Evolutionary conservation across 768 basidiomycete genomes (phyloP).

Genomic region (Aureoboletus auriporus): DNA sequence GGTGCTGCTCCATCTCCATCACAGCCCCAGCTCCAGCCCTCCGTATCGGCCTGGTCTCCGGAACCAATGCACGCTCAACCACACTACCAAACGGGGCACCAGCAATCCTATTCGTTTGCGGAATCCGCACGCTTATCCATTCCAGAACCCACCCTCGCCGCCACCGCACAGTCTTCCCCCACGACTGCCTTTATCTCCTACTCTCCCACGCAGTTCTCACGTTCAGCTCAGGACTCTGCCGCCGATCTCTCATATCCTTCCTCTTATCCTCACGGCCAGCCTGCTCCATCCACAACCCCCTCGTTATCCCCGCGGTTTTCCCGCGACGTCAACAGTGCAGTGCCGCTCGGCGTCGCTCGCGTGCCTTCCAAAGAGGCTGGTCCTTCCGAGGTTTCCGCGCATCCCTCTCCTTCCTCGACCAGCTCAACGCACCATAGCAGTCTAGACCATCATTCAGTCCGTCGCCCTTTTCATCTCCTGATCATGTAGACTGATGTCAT

Average conservation of each 20-base stretch:
- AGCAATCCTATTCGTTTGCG: constrained; percentile 20
- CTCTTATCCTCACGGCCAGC: constrained; percentile 23
- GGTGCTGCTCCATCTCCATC: constrained; percentile 25
- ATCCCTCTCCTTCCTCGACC: constrained; percentile 42
- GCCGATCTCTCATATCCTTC: constrained; percentile 37
- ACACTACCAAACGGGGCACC: constrained; percentile 19
- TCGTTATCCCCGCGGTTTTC: constrained; percentile 43
- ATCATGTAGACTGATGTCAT: constrained; percentile 48
- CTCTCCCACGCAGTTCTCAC: constrained; percentile 31
- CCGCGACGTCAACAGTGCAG: constrained; percentile 41
- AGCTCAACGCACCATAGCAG: constrained; percentile 38
- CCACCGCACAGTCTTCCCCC: constrained; percentile 24
- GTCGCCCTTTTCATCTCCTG: constrained; percentile 15
- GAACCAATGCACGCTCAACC: constrained; percentile 33
- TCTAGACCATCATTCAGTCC: constrained; percentile 29
- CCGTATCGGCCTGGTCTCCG: constrained; percentile 36
- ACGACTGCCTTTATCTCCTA: constrained; percentile 29
- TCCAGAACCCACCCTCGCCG: constrained; percentile 28
- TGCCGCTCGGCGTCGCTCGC: constrained; percentile 33
- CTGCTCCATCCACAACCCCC: constrained; percentile 21
- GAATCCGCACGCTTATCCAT: constrained; percentile 31
- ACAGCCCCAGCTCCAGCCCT: constrained; percentile 20
- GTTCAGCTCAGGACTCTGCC: constrained; percentile 28
- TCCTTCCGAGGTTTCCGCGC: constrained; percentile 27
- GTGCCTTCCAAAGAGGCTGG: constrained; percentile 25